Base-by-base conservation (phyloP, 2,329 filamentous ascomycete genomes). In the Fusarium avenaceum region DNA sequence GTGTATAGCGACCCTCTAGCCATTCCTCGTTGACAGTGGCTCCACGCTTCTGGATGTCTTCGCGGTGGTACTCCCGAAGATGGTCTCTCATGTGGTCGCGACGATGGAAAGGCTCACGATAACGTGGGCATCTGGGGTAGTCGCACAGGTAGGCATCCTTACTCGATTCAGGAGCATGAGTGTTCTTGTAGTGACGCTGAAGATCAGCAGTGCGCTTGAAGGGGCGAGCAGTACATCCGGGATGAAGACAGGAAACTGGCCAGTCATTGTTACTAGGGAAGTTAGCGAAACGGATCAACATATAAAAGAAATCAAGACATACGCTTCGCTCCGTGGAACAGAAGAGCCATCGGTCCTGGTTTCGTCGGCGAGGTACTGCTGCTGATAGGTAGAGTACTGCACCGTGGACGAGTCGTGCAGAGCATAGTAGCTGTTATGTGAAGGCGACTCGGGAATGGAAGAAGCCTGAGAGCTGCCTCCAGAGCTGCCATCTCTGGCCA, bases 41-140 rank as follows among this genome's bases (percentile, higher is more conserved):
- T 28, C 82, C 81, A 19, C 84, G 82, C 77, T 84, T 84, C 68
- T 80, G 77, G 33, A 86, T 80, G 62, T 87, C 85, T 71, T 89
- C 86, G 55, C 79, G 79, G 78, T 89, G 86, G 64, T 79, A 86
- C 45, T 85, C 82, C 32, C 86, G 82, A 38, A 86, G 80, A 72
- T 89, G 86, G 58, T 87, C 85, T 38, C 86, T 81, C 72, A 82
- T 86, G 76, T 88, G 86, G 65, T 89, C 86, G 32, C 83, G 81
- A 33, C 86, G 82, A 67, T 80, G 79, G 70, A 88, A 88, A 3
- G 85, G 82, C 4, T 80, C 76, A 7, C 74, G 72, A 28, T 76
- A 76, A 9, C 86, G 82, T 24, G 74, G 62, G 72, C 86, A 88
- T 51, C 74, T 78, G 19, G 77, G 74, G 69, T 87, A 87, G 78